Evolutionary conservation across 116 monocot species (phyloP).

Genomic region (Cymodocea nodosa): DNA sequence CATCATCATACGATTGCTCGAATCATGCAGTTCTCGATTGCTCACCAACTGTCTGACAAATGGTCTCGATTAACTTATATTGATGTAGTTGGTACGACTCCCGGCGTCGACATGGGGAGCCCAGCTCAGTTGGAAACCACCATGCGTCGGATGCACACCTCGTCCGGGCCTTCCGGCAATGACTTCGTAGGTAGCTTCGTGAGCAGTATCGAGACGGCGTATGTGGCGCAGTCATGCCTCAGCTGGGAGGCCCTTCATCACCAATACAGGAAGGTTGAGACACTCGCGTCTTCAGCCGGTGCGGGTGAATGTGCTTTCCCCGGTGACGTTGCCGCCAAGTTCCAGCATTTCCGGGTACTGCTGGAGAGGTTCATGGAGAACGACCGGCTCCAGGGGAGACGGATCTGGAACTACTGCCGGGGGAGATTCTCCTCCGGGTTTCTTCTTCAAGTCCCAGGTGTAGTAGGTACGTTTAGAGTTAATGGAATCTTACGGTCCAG

Average conservation of each 20-base stretch:
- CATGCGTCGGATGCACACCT: not conserved
- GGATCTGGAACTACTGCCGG: constrained; percentile 21
- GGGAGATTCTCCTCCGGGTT: not conserved
- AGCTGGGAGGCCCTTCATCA: constrained; percentile 24
- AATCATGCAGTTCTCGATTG: not conserved
- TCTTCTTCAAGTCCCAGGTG: constrained; percentile 27
- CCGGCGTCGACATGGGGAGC: not conserved
- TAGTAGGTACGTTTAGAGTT: constrained; percentile 25
- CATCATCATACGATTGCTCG: not conserved
- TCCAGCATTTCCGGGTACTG: constrained; percentile 12
- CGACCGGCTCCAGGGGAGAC: constrained; percentile 1
- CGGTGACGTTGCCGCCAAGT: constrained; percentile 5
- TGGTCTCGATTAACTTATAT: too few relatives aligned
- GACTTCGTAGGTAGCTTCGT: constrained; percentile 2
- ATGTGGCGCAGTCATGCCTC: constrained; percentile 27
- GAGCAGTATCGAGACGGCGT: constrained; percentile 19
- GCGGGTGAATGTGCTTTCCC: not conserved
- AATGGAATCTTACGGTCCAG: not conserved
- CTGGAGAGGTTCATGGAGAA: constrained; percentile 19
- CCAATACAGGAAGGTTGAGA: constrained; percentile 10
- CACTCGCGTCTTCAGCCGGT: not conserved
- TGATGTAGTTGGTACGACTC: constrained; percentile 12
- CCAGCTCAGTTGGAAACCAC: constrained; percentile 5
- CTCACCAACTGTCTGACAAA: too few relatives aligned
- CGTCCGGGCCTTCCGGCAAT: not conserved